A percentile compares a stretch with the other conserved stretches of the same genome.
phyloP scores from a whole-genome alignment of 1,139 yeast genomes.

The Wickerhamomyces sp. region DNA sequence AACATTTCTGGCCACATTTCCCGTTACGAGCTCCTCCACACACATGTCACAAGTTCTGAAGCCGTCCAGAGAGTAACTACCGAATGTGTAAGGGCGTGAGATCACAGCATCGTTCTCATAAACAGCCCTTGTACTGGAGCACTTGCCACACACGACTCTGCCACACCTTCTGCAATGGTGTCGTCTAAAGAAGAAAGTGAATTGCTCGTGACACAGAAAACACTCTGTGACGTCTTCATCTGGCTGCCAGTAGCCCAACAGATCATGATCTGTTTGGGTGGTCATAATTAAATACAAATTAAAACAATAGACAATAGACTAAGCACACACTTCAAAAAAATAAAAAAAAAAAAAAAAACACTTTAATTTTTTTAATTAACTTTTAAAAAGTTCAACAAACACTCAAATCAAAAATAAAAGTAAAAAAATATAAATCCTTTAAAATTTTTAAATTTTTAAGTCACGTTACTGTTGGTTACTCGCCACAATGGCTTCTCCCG shows the following conservation, averaged over 20 bases:
- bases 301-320: no score
- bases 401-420: no score
- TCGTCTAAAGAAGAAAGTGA: conserved; percentile 67
- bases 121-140: conserved; percentile 47
- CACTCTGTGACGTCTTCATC: conserved; percentile 63
- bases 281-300: no score
- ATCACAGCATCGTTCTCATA: conserved; percentile 41
- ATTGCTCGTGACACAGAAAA: conserved; percentile 51
- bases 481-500: neutral
- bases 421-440: no score
- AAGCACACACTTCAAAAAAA: no score
- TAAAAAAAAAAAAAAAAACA: no score
- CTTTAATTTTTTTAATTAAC: no score
- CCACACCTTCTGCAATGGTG: conserved; percentile 92
- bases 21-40: conserved; percentile 53
- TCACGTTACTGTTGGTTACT: no score
- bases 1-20: conserved; percentile 22
- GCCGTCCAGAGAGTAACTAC: conserved; percentile 41
- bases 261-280: no score
- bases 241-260: no score
- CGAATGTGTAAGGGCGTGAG: conserved; percentile 35
- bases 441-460: no score
- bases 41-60: conserved; percentile 74
- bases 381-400: no score
- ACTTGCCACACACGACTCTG: conserved; percentile 62